These are phyloP conservation scores for Ceriops decandra DNA, from an alignment of 345 rosid genomes.

Conservation along the genomic window DNA sequence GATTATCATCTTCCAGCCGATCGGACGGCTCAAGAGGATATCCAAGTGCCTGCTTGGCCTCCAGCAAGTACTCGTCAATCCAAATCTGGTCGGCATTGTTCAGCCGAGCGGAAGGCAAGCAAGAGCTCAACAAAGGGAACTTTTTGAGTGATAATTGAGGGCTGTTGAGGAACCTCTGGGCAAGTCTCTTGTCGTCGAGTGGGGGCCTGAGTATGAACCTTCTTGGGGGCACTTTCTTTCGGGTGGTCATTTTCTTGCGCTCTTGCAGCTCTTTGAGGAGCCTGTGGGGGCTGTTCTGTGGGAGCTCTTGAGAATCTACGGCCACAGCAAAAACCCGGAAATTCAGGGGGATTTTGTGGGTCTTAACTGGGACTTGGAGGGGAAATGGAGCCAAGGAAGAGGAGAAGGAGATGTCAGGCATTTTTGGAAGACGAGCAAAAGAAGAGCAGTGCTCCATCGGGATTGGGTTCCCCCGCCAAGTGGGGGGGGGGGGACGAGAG, in stretches of 20 bases:
- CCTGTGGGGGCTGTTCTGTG: conserved; percentile 76
- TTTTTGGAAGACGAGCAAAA: background rate
- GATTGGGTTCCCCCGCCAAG: conserved; percentile 8
- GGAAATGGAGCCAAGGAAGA: background rate
- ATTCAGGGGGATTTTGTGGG: conserved; percentile 25
- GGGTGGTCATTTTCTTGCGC: conserved; percentile 60
- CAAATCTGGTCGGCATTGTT: conserved; percentile 82
- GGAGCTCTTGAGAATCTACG: conserved; percentile 56
- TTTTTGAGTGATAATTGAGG: conserved; percentile 88
- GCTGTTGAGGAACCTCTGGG: conserved; percentile 71
- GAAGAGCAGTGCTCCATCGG: background rate
- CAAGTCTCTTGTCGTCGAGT: conserved; percentile 73
- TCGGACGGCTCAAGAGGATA: conserved; percentile 74
- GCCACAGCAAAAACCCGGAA: conserved; percentile 50
- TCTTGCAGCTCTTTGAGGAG: conserved; percentile 91
- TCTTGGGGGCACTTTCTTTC: conserved; percentile 66
- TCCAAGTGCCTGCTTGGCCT: conserved; percentile 92
- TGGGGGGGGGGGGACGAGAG: too few relatives aligned
- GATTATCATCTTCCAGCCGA: conserved; percentile 66
- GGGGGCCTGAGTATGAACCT: conserved; percentile 77
- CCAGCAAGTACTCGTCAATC: conserved; percentile 88
- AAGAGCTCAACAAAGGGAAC: conserved; percentile 80
- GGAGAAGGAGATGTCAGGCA: conserved; percentile 1
- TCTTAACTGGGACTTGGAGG: background rate
- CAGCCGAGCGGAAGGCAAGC: conserved; percentile 73